Evolutionary conservation across 1,139 yeast species (phyloP), one percentile per base, ranked within the genome.

Genomic region (Candida dubliniensis): DNA sequence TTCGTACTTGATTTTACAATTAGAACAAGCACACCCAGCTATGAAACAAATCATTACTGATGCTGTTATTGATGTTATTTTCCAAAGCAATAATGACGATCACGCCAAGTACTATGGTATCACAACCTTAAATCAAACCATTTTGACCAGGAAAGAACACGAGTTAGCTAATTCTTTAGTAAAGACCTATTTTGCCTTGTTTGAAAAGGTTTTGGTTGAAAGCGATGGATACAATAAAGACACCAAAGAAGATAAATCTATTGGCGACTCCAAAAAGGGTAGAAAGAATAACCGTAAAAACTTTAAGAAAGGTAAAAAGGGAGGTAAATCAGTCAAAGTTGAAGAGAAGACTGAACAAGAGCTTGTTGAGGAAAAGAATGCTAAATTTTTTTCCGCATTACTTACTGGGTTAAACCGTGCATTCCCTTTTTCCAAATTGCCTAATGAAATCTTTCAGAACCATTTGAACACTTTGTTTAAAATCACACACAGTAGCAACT

Each of bases 341-440:
- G 78, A 71, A 42, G 81, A 73, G 39, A 87, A 87, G 63, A 74
- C 89, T 12, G 84, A 82, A 47, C 75, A 71, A 42, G 96, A 87
- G 54, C 72, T 87, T 4, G 66, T 84, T 38, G 96, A 89, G 61
- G 98, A 93, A 59, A 87, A 84, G 58, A 87, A 84, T 57, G 78
- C 95, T 36, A 87, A 88, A 59, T 70, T 93, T 56, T 89, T 91
- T 55, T 84, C 96, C 31, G 97, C 96, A 15, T 78, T 95, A 48
- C 79, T 93, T 52, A 90, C 99, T 2, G 99, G 99, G 52, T 79
- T 93, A 49, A 95, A 95, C 64, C 86, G 99, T 68, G 95, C 99
- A 0, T 91, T 88, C 74, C 98, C 99, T 46, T 93, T 88, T 61
- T 84, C 96, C 1, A 77, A 81, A 49, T 73, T 95, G 46, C 87